Evolutionary conservation across 306 rosid genomes (phyloP).

Genomic region (Prunus padus): DNA sequence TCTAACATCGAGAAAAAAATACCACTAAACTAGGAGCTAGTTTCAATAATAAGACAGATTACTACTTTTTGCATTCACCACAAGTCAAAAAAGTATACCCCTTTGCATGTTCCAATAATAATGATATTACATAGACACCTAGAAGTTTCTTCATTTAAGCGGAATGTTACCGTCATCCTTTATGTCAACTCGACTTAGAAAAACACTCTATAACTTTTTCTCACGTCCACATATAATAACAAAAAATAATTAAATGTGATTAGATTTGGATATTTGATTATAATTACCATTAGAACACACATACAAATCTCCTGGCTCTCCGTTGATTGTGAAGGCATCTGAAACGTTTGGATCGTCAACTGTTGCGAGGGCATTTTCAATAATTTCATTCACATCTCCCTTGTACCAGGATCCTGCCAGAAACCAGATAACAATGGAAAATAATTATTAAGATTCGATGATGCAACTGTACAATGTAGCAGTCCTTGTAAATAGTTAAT

Average conservation of each 20-base stretch:
- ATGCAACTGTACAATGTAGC: too few species aligned
- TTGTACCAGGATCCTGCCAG: slow-evolving; percentile 25
- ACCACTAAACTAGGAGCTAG: too few species aligned
- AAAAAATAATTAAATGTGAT: neutral
- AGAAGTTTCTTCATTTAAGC: neutral
- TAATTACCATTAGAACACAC: slow-evolving; percentile 31
- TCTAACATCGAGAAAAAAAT: neutral
- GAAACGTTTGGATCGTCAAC: slow-evolving; percentile 26
- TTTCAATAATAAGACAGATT: too few species aligned
- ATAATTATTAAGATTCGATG: too few species aligned
- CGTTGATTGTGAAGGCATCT: slow-evolving; percentile 30
- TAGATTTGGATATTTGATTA: neutral
- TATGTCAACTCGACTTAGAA: neutral
- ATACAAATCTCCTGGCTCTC: slow-evolving; percentile 28
- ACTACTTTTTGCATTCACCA: neutral
- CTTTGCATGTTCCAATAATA: too few species aligned
- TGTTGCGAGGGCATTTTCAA: slow-evolving; percentile 4
- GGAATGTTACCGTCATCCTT: neutral
- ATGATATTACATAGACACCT: neutral
- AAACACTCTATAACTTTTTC: neutral
- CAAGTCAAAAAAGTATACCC: neutral
- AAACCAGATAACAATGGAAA: neutral
- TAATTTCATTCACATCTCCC: slow-evolving; percentile 17
- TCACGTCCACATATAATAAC: neutral
- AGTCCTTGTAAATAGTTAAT: too few species aligned